Base-by-base conservation (phyloP, 2,329 filamentous ascomycete species). In the Venturia aucupariae region DNA sequence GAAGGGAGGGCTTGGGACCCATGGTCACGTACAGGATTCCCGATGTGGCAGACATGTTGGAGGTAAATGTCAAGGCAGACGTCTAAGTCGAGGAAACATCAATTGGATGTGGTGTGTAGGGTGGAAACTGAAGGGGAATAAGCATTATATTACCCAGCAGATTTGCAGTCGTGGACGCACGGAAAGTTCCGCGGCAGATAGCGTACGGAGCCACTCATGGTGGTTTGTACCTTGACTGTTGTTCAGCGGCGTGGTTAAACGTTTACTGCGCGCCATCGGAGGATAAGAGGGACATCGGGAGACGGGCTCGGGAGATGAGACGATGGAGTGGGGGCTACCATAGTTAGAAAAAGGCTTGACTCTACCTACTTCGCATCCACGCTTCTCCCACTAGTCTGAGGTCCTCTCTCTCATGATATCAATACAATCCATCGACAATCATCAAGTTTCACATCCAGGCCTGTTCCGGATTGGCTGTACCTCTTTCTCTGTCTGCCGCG, bases 11-110 rank as follows among this genome's bases (percentile, higher is more conserved):
- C 74, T 84, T 82, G 70, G 90, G 90, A 76, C 92, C 86, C 88
- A 95, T 95, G 19, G 90, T 92, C 69, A 96, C 91, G 74, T 88
- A 91, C 72, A 96, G 86, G 71, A 92, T 85, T 66, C 90, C 90
- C 11, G 83, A 83, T 64, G 75, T 79, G 62, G 73, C 71, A 63
- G 78, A 73, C 78, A 81, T 81, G 24, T 17, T 32, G 48, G 27
- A 38, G 41, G 51, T 15, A 13, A n/a, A 30, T 15, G 2, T 39
- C 7, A 17, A 27, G 60, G 27, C 17, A 57, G 27, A 57, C 30
- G 51, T 32, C 19, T 15, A 57, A 57, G 51, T 1, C 51, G 51
- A 35, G 19, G 51, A 57, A 35, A 35, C 51, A 57, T 57, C 30
- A 57, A 57, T 54, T 54, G 48, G 46, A 8, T 27, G 46, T 51